Percentiles rank a stretch among this genome's conserved stretches.
These are phyloP conservation scores for Halenospora varia DNA, from an alignment of 495 filamentous ascomycete species.

Conservation along the genomic window DNA sequence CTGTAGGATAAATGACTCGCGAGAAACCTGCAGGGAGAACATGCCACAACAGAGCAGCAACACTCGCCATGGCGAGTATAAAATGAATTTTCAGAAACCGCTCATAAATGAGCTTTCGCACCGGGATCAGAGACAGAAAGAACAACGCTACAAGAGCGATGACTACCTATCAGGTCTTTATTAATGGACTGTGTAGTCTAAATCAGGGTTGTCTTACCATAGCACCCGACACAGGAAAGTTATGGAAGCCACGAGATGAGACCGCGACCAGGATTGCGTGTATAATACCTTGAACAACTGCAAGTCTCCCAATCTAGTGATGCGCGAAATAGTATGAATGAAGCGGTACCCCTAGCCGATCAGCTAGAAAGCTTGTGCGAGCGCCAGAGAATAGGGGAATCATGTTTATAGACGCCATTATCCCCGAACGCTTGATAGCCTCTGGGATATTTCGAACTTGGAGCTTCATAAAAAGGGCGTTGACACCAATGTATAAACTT, in stretches of 20 bases:
- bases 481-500: neutral
- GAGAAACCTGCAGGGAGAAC: neutral
- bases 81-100: conserved; percentile 5
- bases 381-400: conserved; percentile 5
- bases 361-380: neutral
- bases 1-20: neutral
- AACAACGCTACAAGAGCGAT: neutral
- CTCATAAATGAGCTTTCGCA: conserved; percentile 4
- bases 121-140: neutral
- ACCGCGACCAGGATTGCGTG: neutral
- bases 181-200: too few species aligned
- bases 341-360: neutral
- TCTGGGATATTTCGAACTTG: neutral
- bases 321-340: conserved; percentile 7
- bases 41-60: neutral
- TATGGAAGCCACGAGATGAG: neutral
- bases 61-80: neutral
- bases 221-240: conserved; percentile 2
- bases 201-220: too few species aligned
- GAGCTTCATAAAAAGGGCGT: conserved; percentile 3
- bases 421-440: neutral
- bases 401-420: conserved; percentile 6
- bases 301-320: conserved; percentile 9
- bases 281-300: neutral
- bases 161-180: neutral